phyloP scores from a whole-genome alignment of 257 asterid genomes.

The Solanum habrochaites region DNA sequence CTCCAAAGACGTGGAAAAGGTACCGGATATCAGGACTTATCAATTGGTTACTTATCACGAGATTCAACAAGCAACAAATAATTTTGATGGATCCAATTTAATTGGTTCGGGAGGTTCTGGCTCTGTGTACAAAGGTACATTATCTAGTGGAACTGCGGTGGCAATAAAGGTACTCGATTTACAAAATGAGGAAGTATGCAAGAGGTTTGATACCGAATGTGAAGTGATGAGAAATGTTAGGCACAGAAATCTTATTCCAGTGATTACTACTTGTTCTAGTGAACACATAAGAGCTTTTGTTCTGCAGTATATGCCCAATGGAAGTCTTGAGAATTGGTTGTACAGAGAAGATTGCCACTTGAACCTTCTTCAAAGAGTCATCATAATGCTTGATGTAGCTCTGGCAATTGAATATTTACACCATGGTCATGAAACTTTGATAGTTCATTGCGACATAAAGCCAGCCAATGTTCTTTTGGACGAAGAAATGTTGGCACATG shows the following conservation, averaged over 20 bases:
- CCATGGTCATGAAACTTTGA: not conserved
- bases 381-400: constrained; percentile 21
- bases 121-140: constrained; percentile 13
- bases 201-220: constrained; percentile 18
- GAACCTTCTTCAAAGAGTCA: constrained; percentile 11
- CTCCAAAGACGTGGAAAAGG: not conserved
- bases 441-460: constrained; percentile 30
- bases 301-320: constrained; percentile 25
- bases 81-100: constrained; percentile 12
- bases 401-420: constrained; percentile 28
- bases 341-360: not conserved
- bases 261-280: constrained; percentile 19
- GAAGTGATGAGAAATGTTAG: constrained; percentile 18
- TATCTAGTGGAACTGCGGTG: constrained; percentile 8
- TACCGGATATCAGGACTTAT: not conserved
- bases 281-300: constrained; percentile 11
- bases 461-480: constrained; percentile 26
- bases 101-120: constrained; percentile 23
- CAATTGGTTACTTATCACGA: constrained; percentile 7
- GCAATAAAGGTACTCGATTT: constrained; percentile 20
- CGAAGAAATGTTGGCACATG: constrained; percentile 9
- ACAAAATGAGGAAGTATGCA: constrained; percentile 3
- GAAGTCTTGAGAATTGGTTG: constrained; percentile 22
- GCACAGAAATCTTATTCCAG: constrained; percentile 20
- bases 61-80: constrained; percentile 18